These are phyloP conservation scores for Arbutus unedo DNA, from an alignment of 148 eudicot species.

Conservation along the genomic window DNA sequence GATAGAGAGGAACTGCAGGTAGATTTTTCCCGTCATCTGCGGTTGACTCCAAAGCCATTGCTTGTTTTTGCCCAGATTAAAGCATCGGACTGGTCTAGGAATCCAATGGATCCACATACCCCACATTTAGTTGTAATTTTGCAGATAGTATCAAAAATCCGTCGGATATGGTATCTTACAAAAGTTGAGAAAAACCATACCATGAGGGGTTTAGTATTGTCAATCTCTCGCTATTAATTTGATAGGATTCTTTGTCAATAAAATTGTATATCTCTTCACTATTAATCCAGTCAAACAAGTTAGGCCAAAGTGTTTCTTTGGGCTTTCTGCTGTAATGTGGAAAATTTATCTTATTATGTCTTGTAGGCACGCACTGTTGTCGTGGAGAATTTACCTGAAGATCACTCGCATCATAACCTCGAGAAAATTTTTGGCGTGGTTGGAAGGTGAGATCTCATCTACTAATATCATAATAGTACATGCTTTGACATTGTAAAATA, in stretches of 20 bases:
- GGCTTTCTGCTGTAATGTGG: background rate
- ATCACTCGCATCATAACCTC: conserved; percentile 91
- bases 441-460: conserved; percentile 51
- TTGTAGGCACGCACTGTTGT: conserved; percentile 78
- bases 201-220: background rate
- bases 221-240: background rate
- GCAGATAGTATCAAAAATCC: background rate
- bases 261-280: background rate
- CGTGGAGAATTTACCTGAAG: conserved; percentile 91
- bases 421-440: conserved; percentile 84
- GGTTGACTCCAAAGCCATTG: background rate
- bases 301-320: background rate
- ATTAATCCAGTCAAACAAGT: background rate
- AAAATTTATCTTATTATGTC: background rate
- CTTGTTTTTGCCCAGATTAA: background rate
- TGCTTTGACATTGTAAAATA: background rate
- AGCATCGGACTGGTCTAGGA: background rate
- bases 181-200: background rate
- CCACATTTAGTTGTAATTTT: background rate
- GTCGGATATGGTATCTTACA: background rate
- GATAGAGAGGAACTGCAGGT: conserved; percentile 88
- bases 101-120: background rate
- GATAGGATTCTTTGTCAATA: background rate
- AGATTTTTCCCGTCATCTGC: background rate
- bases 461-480: background rate